Base-by-base conservation (phyloP, 2,329 filamentous ascomycete species). In the Albophoma yamanashiensis region DNA sequence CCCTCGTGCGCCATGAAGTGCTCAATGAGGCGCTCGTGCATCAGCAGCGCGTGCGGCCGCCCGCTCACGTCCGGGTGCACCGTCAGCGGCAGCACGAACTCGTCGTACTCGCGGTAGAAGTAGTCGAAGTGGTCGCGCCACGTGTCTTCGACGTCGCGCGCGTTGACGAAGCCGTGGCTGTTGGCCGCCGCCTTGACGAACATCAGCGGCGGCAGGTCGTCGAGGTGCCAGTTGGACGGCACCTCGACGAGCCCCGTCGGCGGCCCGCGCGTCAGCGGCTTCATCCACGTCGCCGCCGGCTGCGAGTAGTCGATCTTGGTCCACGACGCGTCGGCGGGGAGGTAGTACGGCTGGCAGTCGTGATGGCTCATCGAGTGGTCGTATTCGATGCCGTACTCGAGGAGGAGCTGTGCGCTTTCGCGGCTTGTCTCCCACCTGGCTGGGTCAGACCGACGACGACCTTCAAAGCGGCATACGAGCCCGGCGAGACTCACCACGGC, bases 31-130 rank as follows among this genome's bases (percentile, higher is more conserved):
- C 71, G 66, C 72, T 91, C 86, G 64, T 90, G 86, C 87, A 91
- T 89, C 8, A 89, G 74, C 36, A 91, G 66, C 0, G 85, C 88
- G 71, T 91, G 88, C 0, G 88, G 88, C 22, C 87, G 78, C 0
- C 89, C 89, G 3, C 82, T 86, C 0, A 89, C 85, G 67, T 91
- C 88, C 0, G 88, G 89, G 70, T 91, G 88, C 42, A 91, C 87
- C 0, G 88, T 91, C 71, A 91, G 88, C 0, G 89, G 88, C 66
- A 91, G 91, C 58, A 90, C 82, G 63, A 91, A 91, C 65, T 89
- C 86, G 65, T 91, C 87, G 63, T 89, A 87, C 70, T 91, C 87
- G 36, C 87, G 78, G 69, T 91, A 91, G 67, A 89, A 90, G 72
- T 90, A 91, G 65, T 87, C 81, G 61, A 88, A 88, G 63, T 88